Evolutionary conservation across 2,329 filamentous ascomycete genomes (phyloP), one percentile per base, ranked within the genome.

Genomic region (Allantophomopsis cytisporea): DNA sequence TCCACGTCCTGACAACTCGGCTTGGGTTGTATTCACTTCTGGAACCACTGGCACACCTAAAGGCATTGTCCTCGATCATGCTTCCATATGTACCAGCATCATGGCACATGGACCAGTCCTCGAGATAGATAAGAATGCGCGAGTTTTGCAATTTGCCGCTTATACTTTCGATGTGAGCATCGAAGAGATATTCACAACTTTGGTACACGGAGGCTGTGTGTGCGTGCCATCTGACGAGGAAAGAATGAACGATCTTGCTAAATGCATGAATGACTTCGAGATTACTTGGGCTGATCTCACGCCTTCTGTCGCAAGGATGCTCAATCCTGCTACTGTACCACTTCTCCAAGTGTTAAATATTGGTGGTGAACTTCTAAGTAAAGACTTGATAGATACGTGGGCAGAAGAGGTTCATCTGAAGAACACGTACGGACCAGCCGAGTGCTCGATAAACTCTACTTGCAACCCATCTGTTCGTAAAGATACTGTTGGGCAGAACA

Each of bases 101-200:
- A 66, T 91, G 33, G 83, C 83, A 2, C 86, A 94, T 51, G 69
- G 89, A 50, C 65, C 64, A 23, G 76, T 87, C 49, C 28, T 20
- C 30, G 28, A 33, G 20, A 40, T 40, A 23, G 39, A 31, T 17
- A 17, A 31, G 7, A 30, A 17, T 12, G n/a, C 37, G 10, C 23
- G 38, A 20, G 33, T 33, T n/a, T 11, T 17, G 20, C 30, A 30
- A 34, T 37, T 16, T 16, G 5, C 31, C 31, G 14, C 39, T 20
- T 39, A 36, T 34, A 39, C 15, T 28, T 41, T 14, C 35, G 37
- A 39, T 35, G 28, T 16, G 13, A 16, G n/a, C 30, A 12, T 39
- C 23, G 13, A 7, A 7, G 37, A 39, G 7, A 39, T 39, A 12
- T 35, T 39, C 23, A 8, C 10, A 7, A 35, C 37, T 7, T 16